Percentiles rank a stretch among this genome's conserved stretches.
These are phyloP conservation scores for Tylopilus orsonianus DNA, from an alignment of 1,284 basidiomycete species.

Conservation along the genomic window DNA sequence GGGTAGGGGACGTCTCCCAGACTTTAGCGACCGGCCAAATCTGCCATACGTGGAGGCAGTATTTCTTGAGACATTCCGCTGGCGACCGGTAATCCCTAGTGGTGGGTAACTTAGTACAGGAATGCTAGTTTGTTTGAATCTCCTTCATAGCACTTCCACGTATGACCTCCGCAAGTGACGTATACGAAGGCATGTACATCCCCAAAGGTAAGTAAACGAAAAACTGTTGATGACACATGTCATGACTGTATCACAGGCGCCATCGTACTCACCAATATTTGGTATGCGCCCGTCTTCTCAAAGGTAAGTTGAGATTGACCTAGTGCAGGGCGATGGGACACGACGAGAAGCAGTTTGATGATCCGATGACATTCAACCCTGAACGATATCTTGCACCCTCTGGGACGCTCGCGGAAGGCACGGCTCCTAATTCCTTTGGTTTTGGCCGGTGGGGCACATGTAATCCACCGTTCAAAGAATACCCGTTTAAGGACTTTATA, in stretches of 20 bases:
- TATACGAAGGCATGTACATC: slow-evolving; percentile 34
- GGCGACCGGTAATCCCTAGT: slow-evolving; percentile 24
- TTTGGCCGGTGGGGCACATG: slow-evolving; percentile 26
- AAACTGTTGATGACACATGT: neutral
- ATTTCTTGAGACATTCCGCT: slow-evolving; percentile 37
- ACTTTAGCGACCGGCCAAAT: slow-evolving; percentile 35
- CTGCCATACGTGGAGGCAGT: slow-evolving; percentile 40
- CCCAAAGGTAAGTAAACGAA: slow-evolving; percentile 27
- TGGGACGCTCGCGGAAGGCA: slow-evolving; percentile 12
- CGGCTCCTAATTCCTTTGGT: slow-evolving; percentile 13
- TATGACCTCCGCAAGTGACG: slow-evolving; percentile 25
- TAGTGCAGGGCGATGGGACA: slow-evolving; percentile 24
- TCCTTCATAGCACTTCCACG: slow-evolving; percentile 26
- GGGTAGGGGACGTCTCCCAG: slow-evolving; percentile 39
- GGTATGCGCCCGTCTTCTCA: slow-evolving; percentile 18
- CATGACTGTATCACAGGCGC: slow-evolving; percentile 15
- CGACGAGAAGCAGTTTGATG: slow-evolving; percentile 21
- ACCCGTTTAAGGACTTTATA: slow-evolving; percentile 6
- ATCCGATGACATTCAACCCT: slow-evolving; percentile 27
- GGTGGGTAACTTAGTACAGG: slow-evolving; percentile 14
- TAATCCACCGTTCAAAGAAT: neutral
- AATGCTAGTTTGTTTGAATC: neutral
- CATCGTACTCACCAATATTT: slow-evolving; percentile 26
- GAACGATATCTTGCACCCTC: slow-evolving; percentile 26
- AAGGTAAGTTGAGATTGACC: slow-evolving; percentile 2